Evolutionary conservation across 768 basidiomycete genomes (phyloP).

Genomic region (Strobilomyces echinocephalus): DNA sequence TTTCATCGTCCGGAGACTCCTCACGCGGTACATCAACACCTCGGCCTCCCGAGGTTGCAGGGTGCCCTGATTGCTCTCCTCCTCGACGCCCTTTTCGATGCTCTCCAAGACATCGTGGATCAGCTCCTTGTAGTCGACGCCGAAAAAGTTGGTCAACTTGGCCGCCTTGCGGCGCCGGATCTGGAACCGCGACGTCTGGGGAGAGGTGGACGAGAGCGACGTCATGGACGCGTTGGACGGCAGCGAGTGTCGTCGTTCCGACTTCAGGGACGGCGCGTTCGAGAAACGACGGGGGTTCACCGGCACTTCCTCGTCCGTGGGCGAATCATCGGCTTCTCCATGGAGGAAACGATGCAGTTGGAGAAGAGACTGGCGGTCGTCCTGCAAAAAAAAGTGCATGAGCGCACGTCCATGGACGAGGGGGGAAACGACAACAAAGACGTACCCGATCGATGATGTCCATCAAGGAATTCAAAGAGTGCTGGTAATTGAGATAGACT

Average conservation of each 20-base stretch:
- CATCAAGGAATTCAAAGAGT: conserved; percentile 74
- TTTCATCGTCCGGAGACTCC: conserved; percentile 25
- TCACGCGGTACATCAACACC: conserved; percentile 42
- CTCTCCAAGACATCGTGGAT: conserved; percentile 76
- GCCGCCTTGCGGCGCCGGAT: conserved; percentile 68
- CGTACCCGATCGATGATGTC: conserved; percentile 77
- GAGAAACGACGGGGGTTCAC: conserved; percentile 25
- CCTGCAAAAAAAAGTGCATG: conserved; percentile 38
- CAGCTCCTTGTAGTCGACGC: conserved; percentile 76
- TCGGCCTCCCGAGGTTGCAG: conserved; percentile 66
- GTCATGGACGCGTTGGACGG: conserved; percentile 59
- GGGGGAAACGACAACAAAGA: conserved; percentile 7
- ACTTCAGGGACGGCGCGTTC: conserved; percentile 40
- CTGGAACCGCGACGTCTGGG: conserved; percentile 52
- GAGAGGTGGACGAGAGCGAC: conserved; percentile 48
- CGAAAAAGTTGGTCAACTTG: conserved; percentile 84
- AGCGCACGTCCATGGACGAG: conserved; percentile 4
- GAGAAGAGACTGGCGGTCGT: conserved; percentile 68
- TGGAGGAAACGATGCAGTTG: conserved; percentile 70
- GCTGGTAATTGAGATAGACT: conserved; percentile 73
- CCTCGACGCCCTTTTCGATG: conserved; percentile 70
- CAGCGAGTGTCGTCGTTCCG: conserved; percentile 67
- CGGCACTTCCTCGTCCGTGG: conserved; percentile 19
- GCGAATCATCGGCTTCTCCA: conserved; percentile 20
- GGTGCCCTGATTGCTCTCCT: conserved; percentile 61